These are phyloP conservation scores for Artemisia tridentata DNA, from an alignment of 129 eudicot species.

Conservation along the genomic window DNA sequence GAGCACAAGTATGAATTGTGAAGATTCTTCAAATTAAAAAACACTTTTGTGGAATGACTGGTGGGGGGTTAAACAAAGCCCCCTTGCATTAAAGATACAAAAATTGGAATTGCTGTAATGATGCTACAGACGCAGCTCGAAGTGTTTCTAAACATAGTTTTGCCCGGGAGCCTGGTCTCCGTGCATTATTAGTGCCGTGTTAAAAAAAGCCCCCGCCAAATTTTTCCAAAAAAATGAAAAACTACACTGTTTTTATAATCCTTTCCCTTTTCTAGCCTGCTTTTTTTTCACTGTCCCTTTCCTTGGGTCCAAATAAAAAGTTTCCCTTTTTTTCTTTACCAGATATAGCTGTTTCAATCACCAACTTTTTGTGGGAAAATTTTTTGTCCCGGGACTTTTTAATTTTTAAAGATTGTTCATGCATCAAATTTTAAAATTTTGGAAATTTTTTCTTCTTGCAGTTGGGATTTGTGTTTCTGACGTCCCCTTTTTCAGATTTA, in stretches of 20 bases:
- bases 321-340: conserved; percentile 13
- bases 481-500: conserved; percentile 45
- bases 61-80: conserved; percentile 48
- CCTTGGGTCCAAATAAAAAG: conserved; percentile 12
- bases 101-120: conserved; percentile 48
- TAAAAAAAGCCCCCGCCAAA: conserved; percentile 48
- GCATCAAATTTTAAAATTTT: conserved; percentile 17
- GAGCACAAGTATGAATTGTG: conserved; percentile 54
- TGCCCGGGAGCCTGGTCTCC: conserved; percentile 48
- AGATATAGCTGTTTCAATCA: conserved; percentile 61
- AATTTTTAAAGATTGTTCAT: neutral
- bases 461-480: conserved; percentile 57
- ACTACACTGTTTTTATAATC: conserved; percentile 33
- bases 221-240: conserved; percentile 46
- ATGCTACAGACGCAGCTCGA: conserved; percentile 51
- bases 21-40: conserved; percentile 46
- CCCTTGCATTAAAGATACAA: conserved; percentile 42
- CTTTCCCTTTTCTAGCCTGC: neutral
- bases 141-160: conserved; percentile 45
- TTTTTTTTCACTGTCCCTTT: conserved; percentile 2
- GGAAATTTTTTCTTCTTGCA: conserved; percentile 23
- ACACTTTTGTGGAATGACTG: conserved; percentile 53
- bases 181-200: conserved; percentile 49
- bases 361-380: conserved; percentile 57
- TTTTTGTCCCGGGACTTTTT: conserved; percentile 2